These are phyloP conservation scores for Pulicaria dysenterica DNA, from an alignment of 129 eudicot species.

Conservation along the genomic window DNA sequence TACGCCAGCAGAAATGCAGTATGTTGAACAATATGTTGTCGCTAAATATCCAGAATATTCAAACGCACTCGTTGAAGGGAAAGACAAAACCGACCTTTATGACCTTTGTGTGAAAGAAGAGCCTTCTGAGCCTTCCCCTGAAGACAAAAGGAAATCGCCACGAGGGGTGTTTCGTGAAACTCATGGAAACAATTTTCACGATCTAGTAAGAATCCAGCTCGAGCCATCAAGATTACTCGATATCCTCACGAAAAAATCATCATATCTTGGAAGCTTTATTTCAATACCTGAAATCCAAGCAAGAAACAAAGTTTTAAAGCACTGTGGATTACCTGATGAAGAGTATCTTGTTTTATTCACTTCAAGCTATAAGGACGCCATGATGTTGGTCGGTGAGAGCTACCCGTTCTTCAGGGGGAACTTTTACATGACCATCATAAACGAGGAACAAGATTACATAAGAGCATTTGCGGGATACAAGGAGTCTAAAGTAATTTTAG, in stretches of 20 bases:
- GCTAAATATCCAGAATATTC: constrained; percentile 75
- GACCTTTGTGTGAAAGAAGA: constrained; percentile 76
- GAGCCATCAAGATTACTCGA: constrained; percentile 70
- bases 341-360: constrained; percentile 69
- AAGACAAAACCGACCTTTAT: constrained; percentile 67
- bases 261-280: constrained; percentile 60
- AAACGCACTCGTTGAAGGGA: constrained; percentile 70
- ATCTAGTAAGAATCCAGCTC: constrained; percentile 57
- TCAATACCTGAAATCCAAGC: constrained; percentile 78
- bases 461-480: constrained; percentile 62
- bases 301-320: constrained; percentile 58
- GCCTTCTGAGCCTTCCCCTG: constrained; percentile 43
- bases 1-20: constrained; percentile 76
- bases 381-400: constrained; percentile 84
- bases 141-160: constrained; percentile 65
- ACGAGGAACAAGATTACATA: constrained; percentile 51
- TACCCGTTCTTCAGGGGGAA: constrained; percentile 69
- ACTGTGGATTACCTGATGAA: constrained; percentile 68
- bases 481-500: constrained; percentile 49
- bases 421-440: constrained; percentile 54
- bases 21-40: constrained; percentile 70
- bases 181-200: constrained; percentile 51
- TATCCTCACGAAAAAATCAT: constrained; percentile 55
- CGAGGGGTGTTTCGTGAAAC: constrained; percentile 43
- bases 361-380: constrained; percentile 56